phyloP scores from a whole-genome alignment of 148 eudicot species.

The Simmondsia chinensis region DNA sequence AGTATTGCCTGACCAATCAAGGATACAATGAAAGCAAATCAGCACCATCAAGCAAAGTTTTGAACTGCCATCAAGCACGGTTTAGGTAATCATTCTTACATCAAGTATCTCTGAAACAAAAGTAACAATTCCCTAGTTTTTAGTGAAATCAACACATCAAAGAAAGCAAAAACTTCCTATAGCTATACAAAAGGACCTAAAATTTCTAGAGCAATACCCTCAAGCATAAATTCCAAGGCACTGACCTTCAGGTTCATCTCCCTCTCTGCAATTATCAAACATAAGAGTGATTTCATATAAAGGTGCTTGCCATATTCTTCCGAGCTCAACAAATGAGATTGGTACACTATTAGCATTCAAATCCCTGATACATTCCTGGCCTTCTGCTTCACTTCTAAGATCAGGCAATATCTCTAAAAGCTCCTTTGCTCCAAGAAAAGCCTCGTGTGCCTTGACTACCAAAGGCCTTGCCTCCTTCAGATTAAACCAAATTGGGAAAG shows the following conservation, averaged over 20 bases:
- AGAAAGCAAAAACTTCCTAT: too few species aligned
- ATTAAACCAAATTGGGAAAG: constrained; percentile 5
- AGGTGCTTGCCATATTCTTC: constrained; percentile 71
- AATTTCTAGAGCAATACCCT: too few species aligned
- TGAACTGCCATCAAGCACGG: too few species aligned
- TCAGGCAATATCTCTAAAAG: constrained; percentile 34
- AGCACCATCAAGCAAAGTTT: too few species aligned
- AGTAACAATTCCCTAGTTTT: too few species aligned
- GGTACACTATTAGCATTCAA: constrained; percentile 13
- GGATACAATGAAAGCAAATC: too few species aligned
- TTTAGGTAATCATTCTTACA: too few species aligned
- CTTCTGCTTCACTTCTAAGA: constrained; percentile 40
- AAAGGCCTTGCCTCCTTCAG: constrained; percentile 60
- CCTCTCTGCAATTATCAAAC: constrained; percentile 5
- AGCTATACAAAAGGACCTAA: too few species aligned
- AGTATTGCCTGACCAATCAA: too few species aligned
- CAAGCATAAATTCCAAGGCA: background rate
- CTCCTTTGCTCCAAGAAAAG: constrained; percentile 35
- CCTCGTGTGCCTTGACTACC: constrained; percentile 62
- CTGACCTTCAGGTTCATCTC: constrained; percentile 27
- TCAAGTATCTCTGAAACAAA: too few species aligned
- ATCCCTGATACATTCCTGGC: constrained; percentile 14
- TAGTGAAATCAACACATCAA: too few species aligned
- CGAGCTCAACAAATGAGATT: constrained; percentile 49
- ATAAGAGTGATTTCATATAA: constrained; percentile 53